These are phyloP conservation scores for Dillenia suffruticosa DNA, from an alignment of 164 flowering plant species.

Conservation along the genomic window DNA sequence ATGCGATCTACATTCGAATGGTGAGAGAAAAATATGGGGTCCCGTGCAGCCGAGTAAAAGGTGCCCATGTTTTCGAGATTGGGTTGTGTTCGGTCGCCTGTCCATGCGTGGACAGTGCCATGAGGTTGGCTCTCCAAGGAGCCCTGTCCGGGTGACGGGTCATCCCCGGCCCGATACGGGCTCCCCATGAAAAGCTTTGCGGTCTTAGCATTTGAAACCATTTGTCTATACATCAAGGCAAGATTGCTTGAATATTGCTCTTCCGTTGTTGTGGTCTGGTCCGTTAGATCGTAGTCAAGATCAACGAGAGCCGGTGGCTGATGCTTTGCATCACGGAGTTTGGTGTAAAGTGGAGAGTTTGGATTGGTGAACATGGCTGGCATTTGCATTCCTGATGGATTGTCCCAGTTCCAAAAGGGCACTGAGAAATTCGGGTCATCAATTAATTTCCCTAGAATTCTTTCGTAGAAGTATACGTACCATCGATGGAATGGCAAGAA, in stretches of 20 bases:
- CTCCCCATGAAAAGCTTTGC: slow-evolving; percentile 26
- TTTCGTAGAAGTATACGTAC: slow-evolving; percentile 46
- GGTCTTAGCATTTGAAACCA: slow-evolving; percentile 17
- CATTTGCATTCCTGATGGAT: slow-evolving; percentile 54
- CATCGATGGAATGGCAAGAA: slow-evolving; percentile 60
- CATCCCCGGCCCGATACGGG: slow-evolving; percentile 27
- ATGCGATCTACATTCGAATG: slow-evolving; percentile 59
- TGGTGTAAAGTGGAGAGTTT: slow-evolving; percentile 33
- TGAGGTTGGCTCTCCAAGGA: slow-evolving; percentile 31
- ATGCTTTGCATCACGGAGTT: slow-evolving; percentile 18
- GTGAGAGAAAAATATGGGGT: slow-evolving; percentile 57
- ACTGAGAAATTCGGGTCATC: slow-evolving; percentile 54
- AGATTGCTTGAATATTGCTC: slow-evolving; percentile 5
- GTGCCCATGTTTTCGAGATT: slow-evolving; percentile 63
- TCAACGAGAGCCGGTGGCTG: slow-evolving; percentile 17
- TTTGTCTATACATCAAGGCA: slow-evolving; percentile 15
- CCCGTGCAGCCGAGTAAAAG: slow-evolving; percentile 64
- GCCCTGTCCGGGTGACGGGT: slow-evolving; percentile 24
- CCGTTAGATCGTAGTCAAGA: slow-evolving; percentile 11
- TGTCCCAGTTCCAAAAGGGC: slow-evolving; percentile 73
- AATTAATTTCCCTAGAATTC: slow-evolving; percentile 48
- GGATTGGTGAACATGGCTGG: slow-evolving; percentile 34
- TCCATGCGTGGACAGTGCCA: slow-evolving; percentile 32
- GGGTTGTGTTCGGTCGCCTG: slow-evolving; percentile 39
- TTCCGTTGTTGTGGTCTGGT: background rate